Percentiles rank a stretch among this genome's conserved stretches.
These are phyloP conservation scores for Pythium guiyangense DNA, from an alignment of 352 stramenopile genomes.

Conservation along the genomic window DNA sequence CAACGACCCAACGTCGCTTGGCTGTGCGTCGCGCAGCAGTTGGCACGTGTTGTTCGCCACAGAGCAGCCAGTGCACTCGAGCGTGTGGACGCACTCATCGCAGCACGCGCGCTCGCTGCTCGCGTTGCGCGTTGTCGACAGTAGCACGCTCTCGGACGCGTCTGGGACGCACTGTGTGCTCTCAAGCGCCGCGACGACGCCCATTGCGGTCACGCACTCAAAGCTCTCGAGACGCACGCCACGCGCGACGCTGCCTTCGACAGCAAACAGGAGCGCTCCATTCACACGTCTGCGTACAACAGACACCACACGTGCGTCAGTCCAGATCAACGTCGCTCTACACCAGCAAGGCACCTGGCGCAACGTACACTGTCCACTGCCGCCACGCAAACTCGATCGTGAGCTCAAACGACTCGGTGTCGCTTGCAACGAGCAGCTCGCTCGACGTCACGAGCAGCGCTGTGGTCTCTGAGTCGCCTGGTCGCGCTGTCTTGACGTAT, in stretches of 20 bases:
- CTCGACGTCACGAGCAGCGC: neutral
- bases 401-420: slow-evolving; percentile 13
- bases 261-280: slow-evolving; percentile 4
- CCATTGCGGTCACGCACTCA: slow-evolving; percentile 19
- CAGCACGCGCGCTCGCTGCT: slow-evolving; percentile 12
- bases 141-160: slow-evolving; percentile 3
- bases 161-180: slow-evolving; percentile 3
- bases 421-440: slow-evolving; percentile 7
- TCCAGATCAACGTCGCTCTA: neutral
- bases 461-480: neutral
- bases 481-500: neutral
- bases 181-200: neutral
- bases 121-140: neutral
- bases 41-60: slow-evolving; percentile 4
- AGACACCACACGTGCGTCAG: neutral
- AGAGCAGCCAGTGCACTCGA: slow-evolving; percentile 13
- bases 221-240: slow-evolving; percentile 6
- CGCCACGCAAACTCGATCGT: slow-evolving; percentile 12
- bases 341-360: neutral
- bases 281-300: slow-evolving; percentile 1
- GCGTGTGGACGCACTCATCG: slow-evolving; percentile 7
- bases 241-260: slow-evolving; percentile 2
- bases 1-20: slow-evolving; percentile 2
- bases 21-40: slow-evolving; percentile 13
- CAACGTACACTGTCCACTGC: slow-evolving; percentile 16